Percentiles rank a stretch among this genome's conserved stretches.
These are phyloP conservation scores for Adansonia gregorii DNA, from an alignment of 441 rosid species.

Conservation along the genomic window DNA sequence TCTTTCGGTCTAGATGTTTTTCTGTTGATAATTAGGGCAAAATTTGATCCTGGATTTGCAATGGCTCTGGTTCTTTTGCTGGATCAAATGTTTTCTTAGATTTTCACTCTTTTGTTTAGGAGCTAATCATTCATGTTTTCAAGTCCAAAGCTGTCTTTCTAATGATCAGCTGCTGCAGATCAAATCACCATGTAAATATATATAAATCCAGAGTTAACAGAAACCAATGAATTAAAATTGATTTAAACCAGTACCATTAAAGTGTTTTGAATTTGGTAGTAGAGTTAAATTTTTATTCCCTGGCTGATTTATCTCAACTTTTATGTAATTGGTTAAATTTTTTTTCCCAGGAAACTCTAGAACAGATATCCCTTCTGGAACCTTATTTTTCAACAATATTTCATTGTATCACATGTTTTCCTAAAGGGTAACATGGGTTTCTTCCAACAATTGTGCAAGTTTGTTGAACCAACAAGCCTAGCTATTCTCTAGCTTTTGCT, in stretches of 20 bases:
- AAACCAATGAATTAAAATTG: not conserved
- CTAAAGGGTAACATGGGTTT: not conserved
- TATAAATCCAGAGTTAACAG: not conserved
- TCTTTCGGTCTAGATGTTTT: conserved; percentile 73
- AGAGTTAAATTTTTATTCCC: not conserved
- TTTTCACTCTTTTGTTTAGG: not conserved
- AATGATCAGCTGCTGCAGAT: not conserved
- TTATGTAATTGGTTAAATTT: too few species aligned
- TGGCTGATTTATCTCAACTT: not conserved
- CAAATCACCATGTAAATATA: not conserved
- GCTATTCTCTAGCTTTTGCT: not conserved
- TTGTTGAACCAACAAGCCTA: conserved; percentile 9
- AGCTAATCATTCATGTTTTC: not conserved
- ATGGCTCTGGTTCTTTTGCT: conserved; percentile 74
- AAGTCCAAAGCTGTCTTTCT: not conserved
- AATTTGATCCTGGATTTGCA: conserved; percentile 65
- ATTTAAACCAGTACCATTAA: not conserved
- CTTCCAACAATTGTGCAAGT: not conserved
- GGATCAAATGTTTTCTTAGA: conserved; percentile 72
- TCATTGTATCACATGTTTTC: not conserved
- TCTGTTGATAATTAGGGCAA: conserved; percentile 52
- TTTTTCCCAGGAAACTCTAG: not conserved
- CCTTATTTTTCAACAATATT: not conserved
- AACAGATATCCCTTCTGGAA: not conserved
- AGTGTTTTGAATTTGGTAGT: not conserved